Percentiles rank a stretch among this genome's conserved stretches.
Conservation (phyloP, 2,329 filamentous ascomycete species). For the Epichloe glyceriae region DNA sequence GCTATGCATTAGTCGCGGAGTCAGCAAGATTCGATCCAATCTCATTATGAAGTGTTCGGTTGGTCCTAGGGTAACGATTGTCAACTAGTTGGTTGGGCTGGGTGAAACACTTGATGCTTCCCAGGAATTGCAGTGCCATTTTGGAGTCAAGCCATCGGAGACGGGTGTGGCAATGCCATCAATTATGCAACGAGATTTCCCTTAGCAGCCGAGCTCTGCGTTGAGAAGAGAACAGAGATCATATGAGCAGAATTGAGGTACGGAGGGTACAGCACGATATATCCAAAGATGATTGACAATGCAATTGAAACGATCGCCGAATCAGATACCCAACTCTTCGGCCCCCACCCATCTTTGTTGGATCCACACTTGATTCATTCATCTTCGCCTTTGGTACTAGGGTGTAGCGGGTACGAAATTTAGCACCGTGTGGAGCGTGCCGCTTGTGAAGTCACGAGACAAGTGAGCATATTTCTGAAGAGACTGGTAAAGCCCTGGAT, state of each 20-base stretch:
- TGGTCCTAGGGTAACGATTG: too few species aligned
- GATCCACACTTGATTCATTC: background rate
- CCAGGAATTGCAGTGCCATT: too few species aligned
- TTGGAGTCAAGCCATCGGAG: too few species aligned
- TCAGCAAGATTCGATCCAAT: too few species aligned
- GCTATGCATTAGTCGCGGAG: too few species aligned
- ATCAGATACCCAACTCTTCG: background rate
- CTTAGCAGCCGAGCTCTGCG: background rate
- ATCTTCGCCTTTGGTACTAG: background rate
- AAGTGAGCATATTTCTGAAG: background rate
- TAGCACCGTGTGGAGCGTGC: slow-evolving; percentile 22
- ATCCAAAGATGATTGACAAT: background rate
- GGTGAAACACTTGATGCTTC: too few species aligned
- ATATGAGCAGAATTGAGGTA: background rate
- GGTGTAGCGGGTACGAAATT: slow-evolving; percentile 13
- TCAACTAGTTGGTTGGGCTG: too few species aligned
- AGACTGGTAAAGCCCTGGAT: background rate
- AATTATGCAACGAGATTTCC: too few species aligned
- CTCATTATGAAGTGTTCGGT: too few species aligned
- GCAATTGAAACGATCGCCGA: background rate
- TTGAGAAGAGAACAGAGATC: background rate
- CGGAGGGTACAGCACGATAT: background rate
- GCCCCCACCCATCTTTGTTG: background rate
- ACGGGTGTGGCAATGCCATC: too few species aligned
- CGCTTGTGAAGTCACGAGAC: slow-evolving; percentile 3